These are phyloP conservation scores for Kingdonia uniflora DNA, from an alignment of 164 flowering plant genomes.

Conservation along the genomic window DNA sequence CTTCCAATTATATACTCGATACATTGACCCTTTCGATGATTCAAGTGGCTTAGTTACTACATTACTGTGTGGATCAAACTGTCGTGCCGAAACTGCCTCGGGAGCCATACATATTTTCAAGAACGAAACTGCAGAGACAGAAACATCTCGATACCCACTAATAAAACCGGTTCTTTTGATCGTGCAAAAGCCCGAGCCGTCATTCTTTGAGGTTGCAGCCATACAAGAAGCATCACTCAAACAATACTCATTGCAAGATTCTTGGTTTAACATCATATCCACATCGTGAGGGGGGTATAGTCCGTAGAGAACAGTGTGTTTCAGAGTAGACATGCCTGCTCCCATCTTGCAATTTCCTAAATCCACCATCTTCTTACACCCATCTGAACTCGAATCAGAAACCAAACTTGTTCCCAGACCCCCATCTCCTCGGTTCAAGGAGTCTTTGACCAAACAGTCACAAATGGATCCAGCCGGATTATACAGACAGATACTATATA, in stretches of 20 bases:
- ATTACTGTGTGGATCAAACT: constrained; percentile 15
- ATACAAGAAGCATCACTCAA: constrained; percentile 30
- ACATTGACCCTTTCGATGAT: constrained; percentile 6
- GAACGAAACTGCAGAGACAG: constrained; percentile 28
- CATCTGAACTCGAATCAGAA: no score
- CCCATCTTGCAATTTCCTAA: constrained; percentile 38
- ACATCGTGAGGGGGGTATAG: constrained; percentile 46
- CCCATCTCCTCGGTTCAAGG: constrained; percentile 14
- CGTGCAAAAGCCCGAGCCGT: constrained; percentile 52
- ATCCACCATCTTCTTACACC: constrained; percentile 41
- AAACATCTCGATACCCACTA: constrained; percentile 33
- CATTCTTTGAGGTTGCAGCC: constrained; percentile 41
- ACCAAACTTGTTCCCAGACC: constrained; percentile 11
- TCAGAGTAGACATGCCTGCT: constrained; percentile 30
- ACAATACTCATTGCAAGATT: constrained; percentile 33
- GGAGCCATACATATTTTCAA: constrained; percentile 46
- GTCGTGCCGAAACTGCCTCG: constrained; percentile 34
- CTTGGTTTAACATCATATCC: constrained; percentile 30
- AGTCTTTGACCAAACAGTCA: constrained; percentile 27
- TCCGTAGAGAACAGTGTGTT: constrained; percentile 40
- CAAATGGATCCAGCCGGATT: constrained; percentile 35
- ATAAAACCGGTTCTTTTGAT: constrained; percentile 37
- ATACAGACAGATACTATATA: constrained; percentile 36
- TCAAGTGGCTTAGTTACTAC: constrained; percentile 7
- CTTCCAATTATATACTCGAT: constrained; percentile 7